phyloP scores from a whole-genome alignment of 495 filamentous ascomycete species.

The Elaphomyces granulatus region DNA sequence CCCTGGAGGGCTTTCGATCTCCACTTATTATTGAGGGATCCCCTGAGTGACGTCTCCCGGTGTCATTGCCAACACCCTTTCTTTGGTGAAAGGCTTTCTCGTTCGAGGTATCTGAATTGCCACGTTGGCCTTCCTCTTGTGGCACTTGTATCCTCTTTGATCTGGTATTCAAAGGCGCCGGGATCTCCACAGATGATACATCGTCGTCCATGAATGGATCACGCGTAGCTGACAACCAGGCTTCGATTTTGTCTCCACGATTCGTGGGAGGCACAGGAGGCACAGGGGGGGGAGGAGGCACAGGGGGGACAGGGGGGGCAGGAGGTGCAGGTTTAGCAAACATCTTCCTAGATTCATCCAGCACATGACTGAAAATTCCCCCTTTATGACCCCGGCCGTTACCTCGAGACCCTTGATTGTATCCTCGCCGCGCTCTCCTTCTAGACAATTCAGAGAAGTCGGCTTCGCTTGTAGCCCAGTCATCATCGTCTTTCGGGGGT shows the following conservation, averaged over 20 bases:
- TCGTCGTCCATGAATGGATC: conserved; percentile 54
- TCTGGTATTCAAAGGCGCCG: conserved; percentile 30
- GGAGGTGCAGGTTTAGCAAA: conserved; percentile 39
- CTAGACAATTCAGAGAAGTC: conserved; percentile 33
- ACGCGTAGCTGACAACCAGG: conserved; percentile 57
- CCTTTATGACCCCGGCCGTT: conserved; percentile 27
- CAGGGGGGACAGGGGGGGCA: conserved; percentile 4
- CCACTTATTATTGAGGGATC: neutral
- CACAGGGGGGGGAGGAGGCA: no score
- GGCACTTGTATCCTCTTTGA: conserved; percentile 17
- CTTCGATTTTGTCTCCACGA: conserved; percentile 48
- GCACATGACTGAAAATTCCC: conserved; percentile 35
- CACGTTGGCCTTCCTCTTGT: conserved; percentile 11
- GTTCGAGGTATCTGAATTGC: conserved; percentile 13
- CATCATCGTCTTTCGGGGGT: conserved; percentile 20
- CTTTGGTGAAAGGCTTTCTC: conserved; percentile 17
- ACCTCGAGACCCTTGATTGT: conserved; percentile 4
- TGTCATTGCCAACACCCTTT: conserved; percentile 7
- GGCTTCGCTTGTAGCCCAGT: conserved; percentile 31
- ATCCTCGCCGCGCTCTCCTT: conserved; percentile 21
- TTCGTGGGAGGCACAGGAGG: conserved; percentile 27
- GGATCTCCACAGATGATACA: conserved; percentile 26
- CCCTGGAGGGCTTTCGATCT: neutral
- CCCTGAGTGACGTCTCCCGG: conserved; percentile 1
- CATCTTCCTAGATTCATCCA: conserved; percentile 38